phyloP scores from a whole-genome alignment of 192 early-diverging fungal genomes.

The Coemansia sp. region DNA sequence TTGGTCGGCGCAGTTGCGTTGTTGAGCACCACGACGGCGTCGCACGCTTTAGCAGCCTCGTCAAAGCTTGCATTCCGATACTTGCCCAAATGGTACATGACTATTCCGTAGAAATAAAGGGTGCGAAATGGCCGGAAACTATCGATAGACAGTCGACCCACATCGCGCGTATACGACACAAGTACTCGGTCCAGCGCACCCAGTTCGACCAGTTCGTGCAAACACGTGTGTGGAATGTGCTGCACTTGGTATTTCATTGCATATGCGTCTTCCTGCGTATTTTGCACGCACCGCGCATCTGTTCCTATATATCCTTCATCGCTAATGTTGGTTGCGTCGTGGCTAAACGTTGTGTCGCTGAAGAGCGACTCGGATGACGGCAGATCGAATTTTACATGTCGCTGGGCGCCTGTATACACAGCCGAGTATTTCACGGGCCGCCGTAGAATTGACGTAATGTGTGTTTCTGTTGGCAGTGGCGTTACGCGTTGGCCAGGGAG shows the following conservation, averaged over 20 bases:
- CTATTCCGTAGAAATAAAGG: conserved; percentile 31
- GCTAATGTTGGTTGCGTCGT: neutral
- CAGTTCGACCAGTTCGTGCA: conserved; percentile 31
- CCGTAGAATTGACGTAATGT: conserved; percentile 24
- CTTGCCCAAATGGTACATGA: conserved; percentile 29
- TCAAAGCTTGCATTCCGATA: conserved; percentile 5
- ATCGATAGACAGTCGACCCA: conserved; percentile 35
- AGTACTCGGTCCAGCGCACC: conserved; percentile 36
- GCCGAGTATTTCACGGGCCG: neutral
- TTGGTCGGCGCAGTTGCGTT: conserved; percentile 18
- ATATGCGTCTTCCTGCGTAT: neutral
- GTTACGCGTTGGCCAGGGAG: conserved; percentile 29
- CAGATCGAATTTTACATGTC: conserved; percentile 34
- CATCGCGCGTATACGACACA: conserved; percentile 14
- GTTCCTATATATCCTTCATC: conserved; percentile 11
- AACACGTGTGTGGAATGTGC: conserved; percentile 24
- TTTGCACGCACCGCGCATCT: neutral
- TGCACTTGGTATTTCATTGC: conserved; percentile 17
- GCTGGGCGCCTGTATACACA: conserved; percentile 1
- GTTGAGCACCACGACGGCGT: conserved; percentile 37
- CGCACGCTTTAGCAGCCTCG: conserved; percentile 22
- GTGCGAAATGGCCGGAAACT: conserved; percentile 39
- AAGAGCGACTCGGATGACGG: neutral
- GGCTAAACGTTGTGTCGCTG: neutral
- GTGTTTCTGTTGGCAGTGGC: conserved; percentile 2